Base-by-base conservation (phyloP, 192 early-diverging fungal species). In the Coemansia asiatica region DNA sequence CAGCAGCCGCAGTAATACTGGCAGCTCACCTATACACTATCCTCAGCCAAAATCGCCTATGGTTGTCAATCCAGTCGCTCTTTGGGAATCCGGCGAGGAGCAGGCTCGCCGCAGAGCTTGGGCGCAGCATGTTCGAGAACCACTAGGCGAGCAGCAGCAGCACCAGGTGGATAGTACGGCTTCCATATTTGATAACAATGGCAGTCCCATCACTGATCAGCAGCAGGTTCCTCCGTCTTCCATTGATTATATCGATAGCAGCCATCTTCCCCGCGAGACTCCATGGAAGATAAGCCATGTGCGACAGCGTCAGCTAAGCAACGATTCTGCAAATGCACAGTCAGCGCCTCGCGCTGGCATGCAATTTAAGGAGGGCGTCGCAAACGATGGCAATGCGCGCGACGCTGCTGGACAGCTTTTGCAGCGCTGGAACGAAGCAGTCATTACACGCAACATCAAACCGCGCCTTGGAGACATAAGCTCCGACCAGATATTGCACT, bases 231-330 rank as follows among this genome's bases (percentile, higher is more conserved):
- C 64, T 18, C 67, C 59, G 0, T 67, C 66, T 5, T 40, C 72
- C 2, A 75, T 81, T 70, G 73, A 81, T 21, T 57, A 70, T 9
- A 70, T 81, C 25, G 79, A 81, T 40, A 81, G 79, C 60, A 81
- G 79, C 22, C 69, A 64, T 28, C 73, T 81, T 25, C 79, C 79
- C 7, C 67, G 18, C 23, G 79, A 81, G 2, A 81, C 73, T 0
- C 79, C 79, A 4, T 81, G 79, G 79, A 81, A 81, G 61, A 66
- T 81, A 47, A 71, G 79, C 40, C 79, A 81, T 67, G 79, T 81
- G 23, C 79, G 79, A 16, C 79, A 81, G 31, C 69, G 79, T 35
- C 66, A 50, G 3, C 7, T 35, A 2, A 44, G n/a, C 1, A 66
- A 63, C 46, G 57, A 59, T 3, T 27, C 56, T 13, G 56, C 46